Base-by-base conservation (phyloP, 2,329 filamentous ascomycete species). In the Raffaelea albimanens region DNA sequence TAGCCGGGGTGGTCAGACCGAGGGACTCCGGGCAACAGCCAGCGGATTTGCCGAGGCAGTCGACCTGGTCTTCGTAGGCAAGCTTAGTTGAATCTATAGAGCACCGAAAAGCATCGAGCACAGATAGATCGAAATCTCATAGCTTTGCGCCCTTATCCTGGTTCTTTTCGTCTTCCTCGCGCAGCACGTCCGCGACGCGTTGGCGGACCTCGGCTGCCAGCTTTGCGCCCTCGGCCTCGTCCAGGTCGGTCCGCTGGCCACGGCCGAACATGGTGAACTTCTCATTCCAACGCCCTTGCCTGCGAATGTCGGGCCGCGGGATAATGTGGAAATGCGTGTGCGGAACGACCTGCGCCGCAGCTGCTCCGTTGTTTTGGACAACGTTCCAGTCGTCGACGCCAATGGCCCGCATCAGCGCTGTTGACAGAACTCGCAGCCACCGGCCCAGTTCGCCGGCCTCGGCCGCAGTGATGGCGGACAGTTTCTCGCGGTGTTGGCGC, bases 321-420 rank as follows among this genome's bases (percentile, higher is more conserved):
- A 98, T 94, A 45, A 97, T 76, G 58, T 98, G 93, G 63, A 94
- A 97, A 64, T 98, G 91, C 43, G 94, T 83, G 64, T 97, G 91
- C 20, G 85, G 85, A 2, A 97, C 89, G 16, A 95, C 88, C 67
- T 97, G 91, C 2, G 89, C 89, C 2, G 91, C 91, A 29, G 88
- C 80, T 3, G 82, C 82, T 16, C 91, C 88, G 57, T 96, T 97
- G 63, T 97, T 97, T 69, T 97, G 91, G 47, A 97, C 87, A 25
- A 97, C 81, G 64, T 98, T 98, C 85, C 91, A 97, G 67, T 96
- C 90, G 44, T 72, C 73, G 2, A 87, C 78, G 10, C 82, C 84
- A 2, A 83, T 86, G 1, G 81, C 79, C 45, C 71, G 72, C 29
- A 80, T 75, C 34, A 95, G 72, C 0, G 86, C 85, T 19, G 78